A percentile compares a stretch with the other conserved stretches of the same genome.
These are phyloP conservation scores for Hyaloraphidium curvatum DNA, from an alignment of 192 early-diverging fungal genomes.

Conservation along the genomic window DNA sequence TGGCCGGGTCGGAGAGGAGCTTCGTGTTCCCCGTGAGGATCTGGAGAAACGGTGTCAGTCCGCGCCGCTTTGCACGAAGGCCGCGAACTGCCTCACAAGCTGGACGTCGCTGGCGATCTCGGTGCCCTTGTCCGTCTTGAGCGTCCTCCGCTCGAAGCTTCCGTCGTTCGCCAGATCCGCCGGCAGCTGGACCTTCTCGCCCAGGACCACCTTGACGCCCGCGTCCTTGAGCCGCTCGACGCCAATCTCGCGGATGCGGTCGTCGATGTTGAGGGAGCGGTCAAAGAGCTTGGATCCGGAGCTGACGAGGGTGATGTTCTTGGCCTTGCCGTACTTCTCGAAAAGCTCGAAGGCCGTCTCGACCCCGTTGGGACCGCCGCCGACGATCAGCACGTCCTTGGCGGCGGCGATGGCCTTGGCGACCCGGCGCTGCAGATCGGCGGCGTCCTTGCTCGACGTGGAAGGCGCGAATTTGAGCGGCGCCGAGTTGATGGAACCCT, in stretches of 20 bases:
- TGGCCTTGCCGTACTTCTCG: constrained; percentile 27
- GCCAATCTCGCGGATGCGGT: too few species aligned
- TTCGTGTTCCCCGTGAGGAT: constrained; percentile 54
- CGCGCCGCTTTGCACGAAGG: too few species aligned
- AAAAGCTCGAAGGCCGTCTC: constrained; percentile 61
- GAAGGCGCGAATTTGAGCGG: too few species aligned
- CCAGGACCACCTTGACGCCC: constrained; percentile 26
- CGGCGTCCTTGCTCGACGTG: too few species aligned
- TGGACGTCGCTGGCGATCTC: constrained; percentile 11
- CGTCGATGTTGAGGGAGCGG: background rate
- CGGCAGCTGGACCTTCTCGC: constrained; percentile 40
- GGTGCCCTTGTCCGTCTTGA: constrained; percentile 23
- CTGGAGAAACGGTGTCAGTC: too few species aligned
- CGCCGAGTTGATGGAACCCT: too few species aligned
- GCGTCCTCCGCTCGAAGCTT: constrained; percentile 19
- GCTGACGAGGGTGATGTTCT: constrained; percentile 44
- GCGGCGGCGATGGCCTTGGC: constrained; percentile 32
- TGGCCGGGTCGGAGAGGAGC: constrained; percentile 41
- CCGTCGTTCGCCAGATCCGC: constrained; percentile 16
- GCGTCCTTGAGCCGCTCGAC: background rate
- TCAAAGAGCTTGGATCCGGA: constrained; percentile 28
- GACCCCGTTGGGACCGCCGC: constrained; percentile 57
- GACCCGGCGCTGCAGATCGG: too few species aligned
- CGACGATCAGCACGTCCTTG: constrained; percentile 40
- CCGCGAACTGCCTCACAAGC: too few species aligned